Base-by-base conservation (phyloP, 768 basidiomycete genomes). In the Tricholoma terreum region DNA sequence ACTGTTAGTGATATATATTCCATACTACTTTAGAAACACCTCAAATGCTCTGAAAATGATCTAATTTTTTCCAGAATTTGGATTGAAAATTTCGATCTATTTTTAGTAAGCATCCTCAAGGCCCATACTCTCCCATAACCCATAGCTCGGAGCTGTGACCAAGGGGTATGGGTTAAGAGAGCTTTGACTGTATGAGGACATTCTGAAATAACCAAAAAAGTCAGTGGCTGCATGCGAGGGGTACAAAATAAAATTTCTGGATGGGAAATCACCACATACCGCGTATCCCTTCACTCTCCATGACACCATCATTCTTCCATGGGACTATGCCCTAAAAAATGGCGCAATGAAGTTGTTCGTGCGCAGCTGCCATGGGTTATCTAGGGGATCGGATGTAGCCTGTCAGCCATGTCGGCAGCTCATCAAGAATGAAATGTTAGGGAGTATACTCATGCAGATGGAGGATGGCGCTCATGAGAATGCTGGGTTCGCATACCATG, bases 281-380 rank as follows among this genome's bases (percentile, higher is more conserved):
- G 17, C 56, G 0, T 72, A 69, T 57, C 69, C 68, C 2, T 72
- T 68, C 53, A 50, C 57, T 4, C 59, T 71, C 0, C 69, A 71
- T 50, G 11, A 45, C n/a, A 45, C 11, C 5, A 56, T 62, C 5
- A n/a, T 46, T 2, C 50, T 62, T 49, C 67, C 69, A 10, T 71
- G 69, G 70, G 43, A 63, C 49, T 70, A 67, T 51, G 14, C 49
- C 15, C 8, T 50, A 4, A 50, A 50, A 50, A 50, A 50, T 35
- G 34, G 49, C n/a, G 8, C 31, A 17, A 50, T 50, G 30, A 50
- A 50, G 49, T 50, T 50, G n/a, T 50, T 50, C n/a, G 30, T 14
- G 7, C 15, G 19, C 4, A 50, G 49, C 31, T 50, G 49, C 49
- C 34, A 35, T 35, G 34, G 31, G 49, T 33, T 21, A 9, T 50